Evolutionary conservation across 768 basidiomycete species (phyloP).

Genomic region (Trametes coccinea): DNA sequence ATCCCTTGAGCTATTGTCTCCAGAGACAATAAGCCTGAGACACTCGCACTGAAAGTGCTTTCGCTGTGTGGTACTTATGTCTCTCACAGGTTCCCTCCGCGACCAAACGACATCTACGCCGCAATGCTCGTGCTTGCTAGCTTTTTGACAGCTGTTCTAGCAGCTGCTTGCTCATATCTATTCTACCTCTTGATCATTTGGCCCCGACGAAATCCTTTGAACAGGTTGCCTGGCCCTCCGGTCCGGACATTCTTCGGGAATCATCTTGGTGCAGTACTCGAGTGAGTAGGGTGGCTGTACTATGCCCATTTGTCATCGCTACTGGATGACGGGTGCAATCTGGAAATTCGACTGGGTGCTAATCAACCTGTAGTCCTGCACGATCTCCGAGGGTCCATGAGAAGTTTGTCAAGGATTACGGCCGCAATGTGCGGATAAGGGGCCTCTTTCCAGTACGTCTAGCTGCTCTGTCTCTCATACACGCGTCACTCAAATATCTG

Average conservation of each 20-base stretch:
- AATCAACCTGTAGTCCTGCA: constrained; percentile 42
- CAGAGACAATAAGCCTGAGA: constrained; percentile 15
- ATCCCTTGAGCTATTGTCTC: constrained; percentile 12
- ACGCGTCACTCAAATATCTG: not conserved
- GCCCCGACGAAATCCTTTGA: constrained; percentile 45
- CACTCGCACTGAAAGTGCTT: not conserved
- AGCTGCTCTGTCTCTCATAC: not conserved
- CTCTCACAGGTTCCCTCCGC: not conserved
- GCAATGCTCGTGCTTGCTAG: not conserved
- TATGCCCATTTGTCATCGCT: not conserved
- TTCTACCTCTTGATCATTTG: constrained; percentile 31
- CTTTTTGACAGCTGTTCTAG: constrained; percentile 9
- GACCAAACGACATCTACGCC: not conserved
- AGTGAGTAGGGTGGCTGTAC: constrained; percentile 44
- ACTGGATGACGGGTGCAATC: not conserved
- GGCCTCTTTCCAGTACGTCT: constrained; percentile 68
- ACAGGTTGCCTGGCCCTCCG: constrained; percentile 62
- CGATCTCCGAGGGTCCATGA: constrained; percentile 57
- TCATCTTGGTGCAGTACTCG: constrained; percentile 56
- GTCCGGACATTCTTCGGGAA: constrained; percentile 47
- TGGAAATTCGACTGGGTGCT: not conserved
- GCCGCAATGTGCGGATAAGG: constrained; percentile 67
- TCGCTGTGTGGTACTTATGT: constrained; percentile 2
- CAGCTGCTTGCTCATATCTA: constrained; percentile 19
- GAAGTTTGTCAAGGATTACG: constrained; percentile 55